These are phyloP conservation scores for Epichloe coenophiala DNA, from an alignment of 2,329 filamentous ascomycete genomes.

Conservation along the genomic window DNA sequence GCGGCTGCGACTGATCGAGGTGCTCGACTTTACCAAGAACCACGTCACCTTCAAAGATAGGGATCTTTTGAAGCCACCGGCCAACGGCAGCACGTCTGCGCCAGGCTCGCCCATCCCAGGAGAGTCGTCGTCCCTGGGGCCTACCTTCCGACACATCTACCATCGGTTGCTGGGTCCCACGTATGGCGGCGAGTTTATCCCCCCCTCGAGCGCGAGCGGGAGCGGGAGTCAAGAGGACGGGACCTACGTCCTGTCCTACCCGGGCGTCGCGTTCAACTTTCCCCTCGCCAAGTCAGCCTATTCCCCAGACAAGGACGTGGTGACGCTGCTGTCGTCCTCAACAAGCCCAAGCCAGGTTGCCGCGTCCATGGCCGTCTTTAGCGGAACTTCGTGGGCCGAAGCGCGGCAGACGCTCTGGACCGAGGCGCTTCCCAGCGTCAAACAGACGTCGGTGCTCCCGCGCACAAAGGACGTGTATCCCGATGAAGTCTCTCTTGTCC, in stretches of 20 bases:
- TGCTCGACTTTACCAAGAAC: slow-evolving; percentile 78
- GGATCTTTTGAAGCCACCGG: slow-evolving; percentile 62
- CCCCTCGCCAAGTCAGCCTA: slow-evolving; percentile 62
- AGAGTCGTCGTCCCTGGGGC: slow-evolving; percentile 37
- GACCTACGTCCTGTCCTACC: slow-evolving; percentile 84
- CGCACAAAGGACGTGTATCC: slow-evolving; percentile 69
- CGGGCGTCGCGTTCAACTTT: slow-evolving; percentile 88
- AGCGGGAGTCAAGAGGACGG: slow-evolving; percentile 42
- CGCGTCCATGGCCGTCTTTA: slow-evolving; percentile 80
- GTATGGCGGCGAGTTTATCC: slow-evolving; percentile 83
- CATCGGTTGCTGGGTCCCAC: slow-evolving; percentile 87
- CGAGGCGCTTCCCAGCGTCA: slow-evolving; percentile 57
- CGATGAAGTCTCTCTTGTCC: slow-evolving; percentile 74
- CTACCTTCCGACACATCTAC: slow-evolving; percentile 80
- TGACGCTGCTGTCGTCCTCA: slow-evolving; percentile 69
- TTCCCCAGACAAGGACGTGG: slow-evolving; percentile 66
- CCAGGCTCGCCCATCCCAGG: slow-evolving; percentile 21
- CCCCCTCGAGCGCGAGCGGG: slow-evolving; percentile 45
- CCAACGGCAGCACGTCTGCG: slow-evolving; percentile 21
- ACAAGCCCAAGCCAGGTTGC: slow-evolving; percentile 63
- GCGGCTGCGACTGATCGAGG: slow-evolving; percentile 77
- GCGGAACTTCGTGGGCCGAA: slow-evolving; percentile 81
- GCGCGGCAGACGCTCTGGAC: slow-evolving; percentile 66
- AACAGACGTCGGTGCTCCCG: slow-evolving; percentile 53
- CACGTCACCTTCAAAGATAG: slow-evolving; percentile 68